Evolutionary conservation across 352 stramenopile species (phyloP), one percentile per base, ranked within the genome.

Genomic region (Phytophthora citricola): DNA sequence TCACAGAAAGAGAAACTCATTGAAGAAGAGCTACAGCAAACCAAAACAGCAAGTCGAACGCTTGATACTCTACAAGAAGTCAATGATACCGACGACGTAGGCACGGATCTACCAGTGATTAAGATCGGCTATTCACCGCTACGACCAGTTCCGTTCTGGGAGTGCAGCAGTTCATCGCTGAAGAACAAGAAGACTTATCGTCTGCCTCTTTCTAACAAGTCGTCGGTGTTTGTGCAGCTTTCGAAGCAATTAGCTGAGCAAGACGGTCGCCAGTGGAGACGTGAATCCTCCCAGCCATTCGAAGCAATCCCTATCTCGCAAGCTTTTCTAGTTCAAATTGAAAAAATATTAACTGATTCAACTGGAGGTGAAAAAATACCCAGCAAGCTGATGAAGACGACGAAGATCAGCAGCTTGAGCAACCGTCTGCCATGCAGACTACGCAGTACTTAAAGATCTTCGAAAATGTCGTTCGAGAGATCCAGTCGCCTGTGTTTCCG

Each of bases 401-500:
- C 24, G 29, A 60, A 27, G 54, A 68, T 4, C 36, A 65, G 36
- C 59, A 58, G 32, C 24, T 48, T 22, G 49, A 66, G 26, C 43
- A 61, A 44, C 51, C 46, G 15, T 60, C 69, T 4, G 70, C 59
- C 26, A 78, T 66, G 24, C 72, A 77, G 32, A 66, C 75, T 22
- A 63, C 52, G 4, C 69, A 76, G 38, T 92, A 89, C 49, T 66
- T 90, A n/a, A 60, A 72, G 2, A 39, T 91, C 10, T 73, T 85
- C 24, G 81, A 92, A 56, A 54, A 58, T 5, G 49, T 75, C 5
- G 63, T 79, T 36, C 71, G 55, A 5, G 85, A 91, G 45, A 63
- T 90, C 12, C 86, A 94, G 52, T 94, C 84, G 3, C 76, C 79
- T 29, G 14, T 9, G 1, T 81, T 91, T 26, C 84, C 86, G 3